Evolutionary conservation across 805 yeast species (phyloP).

Genomic region (Komagataella phaffii): DNA sequence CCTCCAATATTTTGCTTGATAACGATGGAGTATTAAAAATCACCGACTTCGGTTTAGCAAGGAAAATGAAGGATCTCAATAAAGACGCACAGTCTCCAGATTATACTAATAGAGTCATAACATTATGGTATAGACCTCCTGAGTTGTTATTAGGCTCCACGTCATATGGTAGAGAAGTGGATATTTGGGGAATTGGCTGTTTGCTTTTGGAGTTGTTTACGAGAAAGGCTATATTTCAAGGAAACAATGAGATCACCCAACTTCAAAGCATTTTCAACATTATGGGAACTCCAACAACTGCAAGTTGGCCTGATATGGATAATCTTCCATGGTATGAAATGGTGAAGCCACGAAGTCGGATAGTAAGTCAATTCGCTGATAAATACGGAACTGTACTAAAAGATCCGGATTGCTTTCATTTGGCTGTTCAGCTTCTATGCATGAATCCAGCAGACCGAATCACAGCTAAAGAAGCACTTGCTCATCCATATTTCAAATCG

Average conservation of each 20-base stretch:
- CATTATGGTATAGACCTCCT: constrained; percentile 96
- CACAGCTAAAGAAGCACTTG: constrained; percentile 56
- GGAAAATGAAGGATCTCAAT: constrained; percentile 49
- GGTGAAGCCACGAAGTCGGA: constrained; percentile 42
- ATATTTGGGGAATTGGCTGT: constrained; percentile 96
- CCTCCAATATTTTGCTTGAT: constrained; percentile 62
- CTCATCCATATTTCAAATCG: constrained; percentile 56
- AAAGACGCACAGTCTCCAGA: constrained; percentile 46
- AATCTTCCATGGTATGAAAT: constrained; percentile 88
- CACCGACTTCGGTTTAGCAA: constrained; percentile 75
- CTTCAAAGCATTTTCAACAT: constrained; percentile 60
- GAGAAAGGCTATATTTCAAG: constrained; percentile 70
- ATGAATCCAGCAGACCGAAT: constrained; percentile 61
- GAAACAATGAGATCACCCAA: constrained; percentile 80
- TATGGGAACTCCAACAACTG: constrained; percentile 75
- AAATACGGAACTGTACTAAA: constrained; percentile 28
- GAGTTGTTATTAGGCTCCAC: constrained; percentile 86
- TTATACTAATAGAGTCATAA: constrained; percentile 90
- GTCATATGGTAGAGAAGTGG: constrained; percentile 80
- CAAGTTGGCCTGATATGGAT: constrained; percentile 68
- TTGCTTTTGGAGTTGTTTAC: constrained; percentile 71
- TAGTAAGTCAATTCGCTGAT: constrained; percentile 24
- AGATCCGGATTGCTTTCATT: constrained; percentile 40
- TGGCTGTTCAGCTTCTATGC: constrained; percentile 48
- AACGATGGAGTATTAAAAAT: constrained; percentile 50